Percentiles rank a stretch among this genome's conserved stretches.
Evolutionary conservation across 1,284 basidiomycete genomes (phyloP).

Genomic region (Trametes sp.): DNA sequence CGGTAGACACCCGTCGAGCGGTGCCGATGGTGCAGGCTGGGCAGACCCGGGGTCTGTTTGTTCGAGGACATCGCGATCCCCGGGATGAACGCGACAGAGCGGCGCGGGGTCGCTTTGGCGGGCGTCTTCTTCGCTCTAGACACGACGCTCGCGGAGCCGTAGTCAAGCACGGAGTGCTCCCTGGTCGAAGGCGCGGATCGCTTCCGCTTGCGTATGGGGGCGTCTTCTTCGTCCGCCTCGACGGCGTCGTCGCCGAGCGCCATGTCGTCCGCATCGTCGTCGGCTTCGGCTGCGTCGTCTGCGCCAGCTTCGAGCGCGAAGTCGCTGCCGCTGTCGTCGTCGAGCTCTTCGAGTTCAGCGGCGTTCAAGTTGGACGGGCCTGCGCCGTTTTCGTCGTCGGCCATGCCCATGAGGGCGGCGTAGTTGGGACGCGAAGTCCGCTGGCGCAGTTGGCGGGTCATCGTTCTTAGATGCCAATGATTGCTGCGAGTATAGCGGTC

Average conservation of each 20-base stretch:
- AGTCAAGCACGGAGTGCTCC: slow-evolving; percentile 20
- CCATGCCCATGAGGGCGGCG: slow-evolving; percentile 36
- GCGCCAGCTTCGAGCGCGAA: slow-evolving; percentile 47
- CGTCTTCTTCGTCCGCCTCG: slow-evolving; percentile 21
- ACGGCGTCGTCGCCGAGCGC: slow-evolving; percentile 29
- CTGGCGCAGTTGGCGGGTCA: slow-evolving; percentile 46
- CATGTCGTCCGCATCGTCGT: slow-evolving; percentile 32
- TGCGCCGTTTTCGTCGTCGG: slow-evolving; percentile 35
- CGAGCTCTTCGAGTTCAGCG: slow-evolving; percentile 16
- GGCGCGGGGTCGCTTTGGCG: slow-evolving; percentile 32
- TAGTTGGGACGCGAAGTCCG: slow-evolving; percentile 46
- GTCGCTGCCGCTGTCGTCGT: slow-evolving; percentile 49
- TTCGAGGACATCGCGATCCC: slow-evolving; percentile 44
- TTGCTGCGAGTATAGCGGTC: neutral
- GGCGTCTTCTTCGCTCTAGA: slow-evolving; percentile 28
- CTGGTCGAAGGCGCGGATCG: slow-evolving; percentile 18
- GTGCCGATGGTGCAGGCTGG: slow-evolving; percentile 72
- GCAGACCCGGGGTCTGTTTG: slow-evolving; percentile 60
- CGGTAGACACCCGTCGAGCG: slow-evolving; percentile 66
- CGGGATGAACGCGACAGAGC: slow-evolving; percentile 33
- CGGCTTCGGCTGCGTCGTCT: slow-evolving; percentile 36
- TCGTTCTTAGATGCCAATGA: slow-evolving; percentile 12
- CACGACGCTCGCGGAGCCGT: slow-evolving; percentile 15
- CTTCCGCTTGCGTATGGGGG: slow-evolving; percentile 3
- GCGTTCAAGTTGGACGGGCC: slow-evolving; percentile 40